Conservation (phyloP, 2,329 filamentous ascomycete species). For the Diaporthe ampelina region DNA sequence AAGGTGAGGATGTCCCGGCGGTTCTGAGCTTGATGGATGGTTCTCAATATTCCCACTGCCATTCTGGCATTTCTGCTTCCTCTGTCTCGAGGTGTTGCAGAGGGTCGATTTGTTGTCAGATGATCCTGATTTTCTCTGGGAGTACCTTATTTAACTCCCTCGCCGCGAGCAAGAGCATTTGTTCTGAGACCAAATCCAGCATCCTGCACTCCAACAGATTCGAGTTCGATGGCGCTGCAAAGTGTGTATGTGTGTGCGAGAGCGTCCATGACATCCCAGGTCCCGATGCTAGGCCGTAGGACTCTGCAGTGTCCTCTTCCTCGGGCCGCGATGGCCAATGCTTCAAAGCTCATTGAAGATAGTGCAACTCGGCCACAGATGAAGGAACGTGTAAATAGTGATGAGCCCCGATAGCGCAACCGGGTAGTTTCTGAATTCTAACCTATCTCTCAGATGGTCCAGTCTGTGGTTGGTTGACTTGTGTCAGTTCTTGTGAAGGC, state of each 20-base stretch:
- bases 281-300: not conserved
- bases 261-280: not conserved
- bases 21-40: not conserved
- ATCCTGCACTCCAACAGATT: not conserved
- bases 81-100: not conserved
- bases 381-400: not conserved
- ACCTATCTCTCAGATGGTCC: not conserved
- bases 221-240: not conserved
- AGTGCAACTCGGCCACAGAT: not conserved
- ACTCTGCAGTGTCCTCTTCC: not conserved
- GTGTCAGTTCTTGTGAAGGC: not conserved
- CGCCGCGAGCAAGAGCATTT: not conserved
- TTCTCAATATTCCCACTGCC: not conserved
- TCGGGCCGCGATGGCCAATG: not conserved
- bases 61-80: not conserved
- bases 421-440: not conserved
- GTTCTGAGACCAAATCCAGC: not conserved
- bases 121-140: not conserved
- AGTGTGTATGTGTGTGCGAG: not conserved
- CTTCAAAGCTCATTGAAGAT: not conserved
- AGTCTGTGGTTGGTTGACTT: not conserved
- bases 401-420: not conserved
- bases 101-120: not conserved
- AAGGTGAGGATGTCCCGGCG: constrained; percentile 53
- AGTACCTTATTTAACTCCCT: no score